Evolutionary conservation across 2,329 filamentous ascomycete genomes (phyloP), one percentile per base, ranked within the genome.

Genomic region (Verticillium nonalfalfae): DNA sequence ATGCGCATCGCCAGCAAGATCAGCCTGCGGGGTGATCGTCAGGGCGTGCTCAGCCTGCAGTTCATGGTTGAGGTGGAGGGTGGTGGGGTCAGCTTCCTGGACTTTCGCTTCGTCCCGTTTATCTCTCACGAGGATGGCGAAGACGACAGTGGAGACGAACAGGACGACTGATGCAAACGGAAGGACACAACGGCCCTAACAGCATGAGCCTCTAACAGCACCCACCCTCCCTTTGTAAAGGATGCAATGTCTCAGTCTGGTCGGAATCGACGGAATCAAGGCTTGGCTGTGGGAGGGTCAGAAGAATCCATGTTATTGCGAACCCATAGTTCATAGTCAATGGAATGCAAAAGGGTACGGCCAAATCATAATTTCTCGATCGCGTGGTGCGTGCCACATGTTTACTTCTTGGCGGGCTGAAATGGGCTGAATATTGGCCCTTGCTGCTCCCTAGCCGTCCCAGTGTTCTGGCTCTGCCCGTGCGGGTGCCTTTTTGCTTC

Each of bases 1-100:
- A 98, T 99, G 94, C 87, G 89, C 56, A 85, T 93, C 40, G 92
- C 93, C 4, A 93, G 85, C 69, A 99, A 98, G 75, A 93, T 98
- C 62, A 97, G 93, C 71, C 83, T 99, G 64, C 83, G 95, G 15
- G 89, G 92, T 0, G 95, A 99, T 74, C 82, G 85, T 1, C 91
- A 97, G 72, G 94, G 95, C 0, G 94, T 99, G 35, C 75, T 99
- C 66, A 97, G 91, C 74, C 77, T 98, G 72, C 95, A 99, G 71
- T 97, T 98, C 70, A 95, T 99, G 90, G 89, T 99, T 15, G 92
- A 97, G 71, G 81, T 93, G 52, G 91, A 95, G 64, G 84, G 84
- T 7, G 83, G 84, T 5, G 80, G 81, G 31, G 79, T 87, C 45
- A 90, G 87, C 68, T 96, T 94, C 75, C 81, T 95, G 31, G 90